Evolutionary conservation across 2,329 filamentous ascomycete genomes (phyloP).

Genomic region (Fusarium aywerte): DNA sequence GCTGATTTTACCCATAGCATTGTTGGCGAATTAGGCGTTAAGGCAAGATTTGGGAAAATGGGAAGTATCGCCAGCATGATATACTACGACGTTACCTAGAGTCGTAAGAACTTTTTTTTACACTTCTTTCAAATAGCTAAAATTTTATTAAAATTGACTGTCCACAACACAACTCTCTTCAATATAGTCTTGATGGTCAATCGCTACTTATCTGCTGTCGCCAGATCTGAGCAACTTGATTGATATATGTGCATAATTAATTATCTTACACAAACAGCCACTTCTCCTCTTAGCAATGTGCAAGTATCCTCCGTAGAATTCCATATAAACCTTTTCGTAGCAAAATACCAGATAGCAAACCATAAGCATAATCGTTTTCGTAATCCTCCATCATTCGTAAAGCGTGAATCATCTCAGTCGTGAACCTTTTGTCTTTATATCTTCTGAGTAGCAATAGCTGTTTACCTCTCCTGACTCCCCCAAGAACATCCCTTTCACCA

Average conservation of each 20-base stretch:
- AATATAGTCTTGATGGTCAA: background rate
- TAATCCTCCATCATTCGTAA: slow-evolving; percentile 40
- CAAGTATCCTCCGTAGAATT: slow-evolving; percentile 27
- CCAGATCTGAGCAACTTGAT: slow-evolving; percentile 20
- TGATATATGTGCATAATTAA: slow-evolving; percentile 10
- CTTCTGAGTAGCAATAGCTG: slow-evolving; percentile 2
- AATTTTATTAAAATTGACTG: background rate
- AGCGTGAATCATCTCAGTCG: slow-evolving; percentile 44
- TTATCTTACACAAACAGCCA: slow-evolving; percentile 39
- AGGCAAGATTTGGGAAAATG: slow-evolving; percentile 32
- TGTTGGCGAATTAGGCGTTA: slow-evolving; percentile 51
- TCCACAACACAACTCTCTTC: background rate
- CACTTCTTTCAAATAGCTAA: background rate
- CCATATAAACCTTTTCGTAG: slow-evolving; percentile 23
- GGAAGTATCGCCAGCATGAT: slow-evolving; percentile 11
- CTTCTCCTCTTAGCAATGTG: slow-evolving; percentile 22
- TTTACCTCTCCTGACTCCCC: background rate
- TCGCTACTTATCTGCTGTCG: slow-evolving; percentile 14
- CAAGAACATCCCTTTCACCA: slow-evolving; percentile 1
- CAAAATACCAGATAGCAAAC: slow-evolving; percentile 32
- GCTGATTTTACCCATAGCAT: slow-evolving; percentile 42
- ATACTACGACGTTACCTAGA: slow-evolving; percentile 8
- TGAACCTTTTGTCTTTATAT: slow-evolving; percentile 37
- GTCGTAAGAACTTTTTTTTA: slow-evolving; percentile 1
- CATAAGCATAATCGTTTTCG: slow-evolving; percentile 28